Conservation (phyloP, 2,329 filamentous ascomycete genomes). For the Arthrobotrys pseudoclavata region DNA sequence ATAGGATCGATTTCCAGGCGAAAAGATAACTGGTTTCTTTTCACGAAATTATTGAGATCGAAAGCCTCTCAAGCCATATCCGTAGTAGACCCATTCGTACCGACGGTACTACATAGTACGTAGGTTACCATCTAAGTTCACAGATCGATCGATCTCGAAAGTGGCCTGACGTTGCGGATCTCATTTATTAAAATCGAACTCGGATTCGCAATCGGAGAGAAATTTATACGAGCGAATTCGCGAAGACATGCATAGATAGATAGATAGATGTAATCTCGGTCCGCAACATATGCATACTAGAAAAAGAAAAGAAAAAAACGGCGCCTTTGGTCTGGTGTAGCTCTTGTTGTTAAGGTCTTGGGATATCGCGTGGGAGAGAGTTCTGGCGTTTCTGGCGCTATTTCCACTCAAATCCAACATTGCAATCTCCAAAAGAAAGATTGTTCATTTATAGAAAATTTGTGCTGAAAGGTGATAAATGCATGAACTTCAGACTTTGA, state of each 20-base stretch:
- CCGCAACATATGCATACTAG: background rate
- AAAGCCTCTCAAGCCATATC: background rate
- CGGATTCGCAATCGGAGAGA: background rate
- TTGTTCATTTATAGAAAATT: background rate
- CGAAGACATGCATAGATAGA: background rate
- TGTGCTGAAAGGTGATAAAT: background rate
- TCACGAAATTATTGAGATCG: background rate
- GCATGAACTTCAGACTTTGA: background rate
- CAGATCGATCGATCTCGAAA: no score
- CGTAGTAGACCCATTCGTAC: background rate
- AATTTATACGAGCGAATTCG: background rate
- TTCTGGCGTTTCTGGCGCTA: background rate
- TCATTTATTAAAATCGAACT: background rate
- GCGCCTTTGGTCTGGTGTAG: no score
- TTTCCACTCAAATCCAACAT: slow-evolving; percentile 25
- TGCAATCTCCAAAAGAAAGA: background rate
- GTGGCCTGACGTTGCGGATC: no score
- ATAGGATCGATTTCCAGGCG: background rate
- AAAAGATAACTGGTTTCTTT: background rate
- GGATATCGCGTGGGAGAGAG: background rate
- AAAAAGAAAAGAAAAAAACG: slow-evolving; percentile 1
- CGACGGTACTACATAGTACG: no score
- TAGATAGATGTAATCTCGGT: slow-evolving; percentile 8
- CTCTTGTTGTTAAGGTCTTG: background rate
- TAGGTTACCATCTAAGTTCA: no score